Evolutionary conservation across 495 filamentous ascomycete species (phyloP), one percentile per base, ranked within the genome.

Genomic region (Podospora bellae-mahoneyi): DNA sequence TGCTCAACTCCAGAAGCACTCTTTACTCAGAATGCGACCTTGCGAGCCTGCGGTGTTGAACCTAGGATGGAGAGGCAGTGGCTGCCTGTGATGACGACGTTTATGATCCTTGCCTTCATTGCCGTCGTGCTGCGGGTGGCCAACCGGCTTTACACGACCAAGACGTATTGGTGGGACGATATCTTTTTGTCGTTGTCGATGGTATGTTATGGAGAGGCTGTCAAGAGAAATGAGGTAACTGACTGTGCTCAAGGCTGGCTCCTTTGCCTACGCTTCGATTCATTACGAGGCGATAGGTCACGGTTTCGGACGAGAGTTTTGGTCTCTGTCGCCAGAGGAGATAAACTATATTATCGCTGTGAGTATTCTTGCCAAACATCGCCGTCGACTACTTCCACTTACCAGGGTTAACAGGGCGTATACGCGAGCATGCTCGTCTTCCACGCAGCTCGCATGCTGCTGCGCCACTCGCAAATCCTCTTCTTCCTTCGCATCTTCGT

Each of bases 401-500:
- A 23, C 23, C 23, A 23, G 23, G 23, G 23, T 1, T 23, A 23
- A 23, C 54, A 68, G 66, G 56, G 70, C 13, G 69, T 60, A 23
- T 71, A 64, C 20, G 73, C 74, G 27, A 73, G 69, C 58, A 57
- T 65, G 44, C 66, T 75, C 32, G 65, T 57, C 54, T 79, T 53
- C 79, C 80, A 68, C 70, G 77, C 32, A 20, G 70, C 26, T 57
- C 76, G 48, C 67, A 76, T 26, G 56, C 27, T 79, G n/a, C 73
- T 78, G 15, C 83, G 83, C 59, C 72, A 82, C 23, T 79, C 79
- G 15, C 75, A 76, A 48, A 27, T 84, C 34, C 80, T 83, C 34
- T 83, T 84, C 68, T 76, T 74, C 80, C 56, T 72, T 1, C 76
- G 76, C 62, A 75, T 78, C 62, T 78, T 78, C 63, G 66, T 68